A percentile compares a stretch with the other conserved stretches of the same genome.
phyloP scores from a whole-genome alignment of 2,329 filamentous ascomycete species.

The Fusarium luffae region DNA sequence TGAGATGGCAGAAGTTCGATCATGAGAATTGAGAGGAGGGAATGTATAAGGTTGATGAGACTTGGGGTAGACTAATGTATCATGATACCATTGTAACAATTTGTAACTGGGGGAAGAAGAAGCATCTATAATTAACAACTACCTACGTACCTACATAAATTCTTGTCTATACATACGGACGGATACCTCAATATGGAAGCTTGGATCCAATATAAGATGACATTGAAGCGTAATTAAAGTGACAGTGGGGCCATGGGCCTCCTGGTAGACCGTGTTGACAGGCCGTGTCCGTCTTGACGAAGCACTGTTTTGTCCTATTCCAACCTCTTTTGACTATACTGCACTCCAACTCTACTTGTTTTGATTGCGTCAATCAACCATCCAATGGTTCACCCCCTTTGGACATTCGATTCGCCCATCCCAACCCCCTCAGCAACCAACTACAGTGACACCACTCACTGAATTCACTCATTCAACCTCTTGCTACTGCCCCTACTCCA shows the following conservation, averaged over 20 bases:
- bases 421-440: constrained; percentile 39
- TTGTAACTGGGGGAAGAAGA: constrained; percentile 12
- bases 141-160: neutral
- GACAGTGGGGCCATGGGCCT: neutral
- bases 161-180: neutral
- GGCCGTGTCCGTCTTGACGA: neutral
- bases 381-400: constrained; percentile 32
- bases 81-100: constrained; percentile 45
- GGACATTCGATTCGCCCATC: constrained; percentile 39
- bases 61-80: constrained; percentile 41
- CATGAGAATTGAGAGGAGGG: constrained; percentile 14
- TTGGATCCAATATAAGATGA: neutral
- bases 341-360: constrained; percentile 12
- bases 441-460: constrained; percentile 30
- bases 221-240: constrained; percentile 21
- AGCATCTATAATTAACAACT: neutral
- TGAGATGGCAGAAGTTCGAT: constrained; percentile 48
- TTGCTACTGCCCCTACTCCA: neutral
- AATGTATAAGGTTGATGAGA: constrained; percentile 3
- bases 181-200: neutral
- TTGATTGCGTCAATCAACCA: constrained; percentile 25
- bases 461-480: constrained; percentile 30
- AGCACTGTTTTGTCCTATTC: constrained; percentile 1
- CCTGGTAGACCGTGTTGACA: neutral
- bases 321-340: constrained; percentile 29